phyloP scores from a whole-genome alignment of 208 protist species.

The Acanthamoeba triangularis region DNA sequence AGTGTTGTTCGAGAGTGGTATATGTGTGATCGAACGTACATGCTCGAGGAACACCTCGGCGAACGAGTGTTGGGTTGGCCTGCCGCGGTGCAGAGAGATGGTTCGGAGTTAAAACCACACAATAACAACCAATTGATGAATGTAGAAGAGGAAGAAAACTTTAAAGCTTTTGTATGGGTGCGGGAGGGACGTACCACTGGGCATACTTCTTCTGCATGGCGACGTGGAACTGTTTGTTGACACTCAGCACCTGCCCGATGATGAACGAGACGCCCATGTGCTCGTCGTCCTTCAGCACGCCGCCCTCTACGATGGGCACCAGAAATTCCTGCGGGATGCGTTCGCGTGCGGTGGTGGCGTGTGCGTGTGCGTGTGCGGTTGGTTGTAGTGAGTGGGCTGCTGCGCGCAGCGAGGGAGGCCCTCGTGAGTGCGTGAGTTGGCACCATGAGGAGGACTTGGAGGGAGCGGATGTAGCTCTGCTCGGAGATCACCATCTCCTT shows the following conservation, averaged over 20 bases:
- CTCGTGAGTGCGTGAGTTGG: not conserved
- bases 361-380: no score
- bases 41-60: slow-evolving; percentile 6
- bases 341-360: no score
- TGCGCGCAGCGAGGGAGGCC: not conserved
- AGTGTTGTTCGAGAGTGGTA: not conserved
- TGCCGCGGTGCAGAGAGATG: not conserved
- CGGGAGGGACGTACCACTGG: not conserved
- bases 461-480: slow-evolving; percentile 3
- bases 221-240: slow-evolving; percentile 38
- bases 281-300: slow-evolving; percentile 22
- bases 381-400: not conserved
- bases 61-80: not conserved
- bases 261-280: slow-evolving; percentile 43
- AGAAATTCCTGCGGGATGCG: not conserved
- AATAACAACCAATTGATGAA: not conserved
- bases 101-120: no score
- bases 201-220: slow-evolving; percentile 1
- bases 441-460: slow-evolving; percentile 38
- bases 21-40: not conserved
- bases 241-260: slow-evolving; percentile 27
- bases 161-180: no score
- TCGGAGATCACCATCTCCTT: slow-evolving; percentile 14
- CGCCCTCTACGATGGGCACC: slow-evolving; percentile 21
- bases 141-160: not conserved